phyloP scores from a whole-genome alignment of 1,284 basidiomycete genomes.

The Melampsora americana region DNA sequence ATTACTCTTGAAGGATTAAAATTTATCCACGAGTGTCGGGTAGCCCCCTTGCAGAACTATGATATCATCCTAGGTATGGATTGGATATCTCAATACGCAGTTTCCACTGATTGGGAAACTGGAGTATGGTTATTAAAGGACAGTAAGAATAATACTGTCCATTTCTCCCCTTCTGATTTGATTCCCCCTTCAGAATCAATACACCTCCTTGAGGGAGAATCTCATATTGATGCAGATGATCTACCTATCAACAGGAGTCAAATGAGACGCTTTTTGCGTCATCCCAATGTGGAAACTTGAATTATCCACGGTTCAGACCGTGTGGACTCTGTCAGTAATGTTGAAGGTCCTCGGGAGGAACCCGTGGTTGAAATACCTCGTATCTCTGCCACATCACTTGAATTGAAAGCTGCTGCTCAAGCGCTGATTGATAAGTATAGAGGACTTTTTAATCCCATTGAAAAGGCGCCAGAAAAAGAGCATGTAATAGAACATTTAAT shows the following conservation, averaged over 20 bases:
- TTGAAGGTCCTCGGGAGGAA: neutral
- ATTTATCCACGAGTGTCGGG: neutral
- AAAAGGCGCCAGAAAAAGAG: neutral
- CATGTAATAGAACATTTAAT: neutral
- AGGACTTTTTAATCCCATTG: neutral
- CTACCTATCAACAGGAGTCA: too few relatives aligned
- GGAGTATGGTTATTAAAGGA: neutral
- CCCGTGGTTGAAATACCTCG: neutral
- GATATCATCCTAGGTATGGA: neutral
- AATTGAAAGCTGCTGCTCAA: neutral
- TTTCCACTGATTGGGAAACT: neutral
- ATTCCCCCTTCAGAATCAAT: too few relatives aligned
- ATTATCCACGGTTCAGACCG: neutral
- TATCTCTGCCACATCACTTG: neutral
- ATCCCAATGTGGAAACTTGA: too few relatives aligned
- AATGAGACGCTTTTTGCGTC: too few relatives aligned
- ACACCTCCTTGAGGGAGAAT: too few relatives aligned
- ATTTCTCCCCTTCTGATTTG: neutral
- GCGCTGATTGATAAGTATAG: neutral
- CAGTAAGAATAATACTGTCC: neutral
- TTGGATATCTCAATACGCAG: constrained; percentile 1
- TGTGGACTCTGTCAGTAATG: neutral
- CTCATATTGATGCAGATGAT: too few relatives aligned
- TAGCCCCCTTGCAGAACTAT: neutral
- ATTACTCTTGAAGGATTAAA: neutral